These are phyloP conservation scores for Phytophthora citrophthora DNA, from an alignment of 352 stramenopile species.

Conservation along the genomic window DNA sequence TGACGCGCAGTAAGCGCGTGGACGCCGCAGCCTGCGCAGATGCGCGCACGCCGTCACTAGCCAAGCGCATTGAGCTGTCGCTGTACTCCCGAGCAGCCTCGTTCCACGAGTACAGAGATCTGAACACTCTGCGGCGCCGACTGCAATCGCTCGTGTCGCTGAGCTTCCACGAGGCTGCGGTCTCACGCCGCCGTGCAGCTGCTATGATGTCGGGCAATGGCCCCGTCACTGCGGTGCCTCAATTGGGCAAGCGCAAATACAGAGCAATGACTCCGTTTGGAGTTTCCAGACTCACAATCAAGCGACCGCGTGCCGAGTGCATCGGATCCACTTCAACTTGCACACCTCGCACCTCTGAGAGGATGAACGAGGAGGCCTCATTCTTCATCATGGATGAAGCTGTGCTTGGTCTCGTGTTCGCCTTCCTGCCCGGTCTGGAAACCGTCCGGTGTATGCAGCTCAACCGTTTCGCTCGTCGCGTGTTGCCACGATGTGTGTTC, in stretches of 20 bases:
- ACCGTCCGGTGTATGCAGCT: constrained; percentile 65
- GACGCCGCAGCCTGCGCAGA: constrained; percentile 39
- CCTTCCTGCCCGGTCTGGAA: constrained; percentile 69
- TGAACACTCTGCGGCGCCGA: constrained; percentile 81
- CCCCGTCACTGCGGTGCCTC: constrained; percentile 32
- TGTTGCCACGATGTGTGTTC: constrained; percentile 66
- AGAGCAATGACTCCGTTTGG: constrained; percentile 47
- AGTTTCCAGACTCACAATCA: constrained; percentile 67
- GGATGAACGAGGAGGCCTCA: constrained; percentile 23
- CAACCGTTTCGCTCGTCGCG: constrained; percentile 67
- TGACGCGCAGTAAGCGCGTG: constrained; percentile 76
- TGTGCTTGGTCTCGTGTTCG: constrained; percentile 69
- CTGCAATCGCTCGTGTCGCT: constrained; percentile 87
- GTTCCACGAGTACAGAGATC: constrained; percentile 85
- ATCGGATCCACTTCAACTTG: constrained; percentile 29
- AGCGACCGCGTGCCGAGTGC: constrained; percentile 49
- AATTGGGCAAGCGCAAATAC: constrained; percentile 63
- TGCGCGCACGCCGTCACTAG: constrained; percentile 78
- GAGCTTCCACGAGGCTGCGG: constrained; percentile 87
- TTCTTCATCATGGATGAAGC: constrained; percentile 83
- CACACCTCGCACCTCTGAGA: constrained; percentile 20
- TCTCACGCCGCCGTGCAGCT: constrained; percentile 51
- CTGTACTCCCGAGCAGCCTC: constrained; percentile 84
- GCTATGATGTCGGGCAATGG: constrained; percentile 15
- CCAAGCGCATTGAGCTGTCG: constrained; percentile 87